Percentiles rank a stretch among this genome's conserved stretches.
Evolutionary conservation across 2,329 filamentous ascomycete genomes (phyloP).

Genomic region (Scedosporium boydii): DNA sequence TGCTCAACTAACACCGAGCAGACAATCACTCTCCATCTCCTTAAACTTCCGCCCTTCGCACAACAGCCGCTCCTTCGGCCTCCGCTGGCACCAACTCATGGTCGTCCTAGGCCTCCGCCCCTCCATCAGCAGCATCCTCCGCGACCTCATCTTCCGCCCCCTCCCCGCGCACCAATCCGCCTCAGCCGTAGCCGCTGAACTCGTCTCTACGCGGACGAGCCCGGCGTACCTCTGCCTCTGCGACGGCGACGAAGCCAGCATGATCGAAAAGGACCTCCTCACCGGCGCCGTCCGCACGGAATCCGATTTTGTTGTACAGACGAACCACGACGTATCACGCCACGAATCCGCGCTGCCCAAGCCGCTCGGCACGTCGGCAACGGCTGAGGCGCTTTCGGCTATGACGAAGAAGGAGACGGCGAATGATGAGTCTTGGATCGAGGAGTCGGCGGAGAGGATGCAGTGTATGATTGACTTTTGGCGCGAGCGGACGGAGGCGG

Average conservation of each 20-base stretch:
- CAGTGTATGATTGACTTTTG: conserved; percentile 4
- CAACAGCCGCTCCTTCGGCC: conserved; percentile 9
- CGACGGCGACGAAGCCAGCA: conserved; percentile 13
- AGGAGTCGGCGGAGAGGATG: conserved; percentile 14
- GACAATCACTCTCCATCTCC: conserved; percentile 31
- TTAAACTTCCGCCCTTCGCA: conserved; percentile 33
- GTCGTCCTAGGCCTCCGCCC: conserved; percentile 15
- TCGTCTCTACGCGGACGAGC: conserved; percentile 14
- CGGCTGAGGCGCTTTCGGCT: neutral
- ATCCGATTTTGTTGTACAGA: neutral
- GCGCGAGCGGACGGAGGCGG: neutral
- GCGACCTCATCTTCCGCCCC: conserved; percentile 13
- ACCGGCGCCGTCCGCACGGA: conserved; percentile 10
- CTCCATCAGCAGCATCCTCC: conserved; percentile 17
- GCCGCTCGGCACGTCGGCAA: neutral
- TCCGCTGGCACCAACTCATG: conserved; percentile 17
- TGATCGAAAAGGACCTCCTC: conserved; percentile 20
- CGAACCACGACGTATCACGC: neutral
- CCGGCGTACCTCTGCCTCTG: conserved; percentile 21
- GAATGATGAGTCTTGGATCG: conserved; percentile 11
- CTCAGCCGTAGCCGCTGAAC: conserved; percentile 9
- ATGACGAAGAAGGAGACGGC: neutral
- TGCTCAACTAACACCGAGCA: neutral
- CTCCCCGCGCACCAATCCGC: neutral
- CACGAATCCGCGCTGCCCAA: neutral